phyloP scores from a whole-genome alignment of 148 eudicot species.

The Hydrangea macrophylla region DNA sequence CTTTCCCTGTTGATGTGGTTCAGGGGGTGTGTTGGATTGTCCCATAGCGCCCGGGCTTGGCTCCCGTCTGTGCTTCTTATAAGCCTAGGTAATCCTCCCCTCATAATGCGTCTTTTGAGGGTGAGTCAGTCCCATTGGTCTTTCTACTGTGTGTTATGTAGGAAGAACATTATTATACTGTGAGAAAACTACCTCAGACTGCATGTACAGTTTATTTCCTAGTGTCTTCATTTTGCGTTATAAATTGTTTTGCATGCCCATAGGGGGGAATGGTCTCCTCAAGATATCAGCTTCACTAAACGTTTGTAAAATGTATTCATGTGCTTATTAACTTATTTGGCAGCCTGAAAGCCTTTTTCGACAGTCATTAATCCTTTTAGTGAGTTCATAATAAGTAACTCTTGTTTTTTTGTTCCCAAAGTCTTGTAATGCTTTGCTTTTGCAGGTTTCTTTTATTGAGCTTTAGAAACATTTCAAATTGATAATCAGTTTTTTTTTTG shows the following conservation, averaged over 20 bases:
- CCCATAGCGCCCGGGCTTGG: too few relatives aligned
- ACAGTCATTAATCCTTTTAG: background rate
- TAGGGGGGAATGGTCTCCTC: too few relatives aligned
- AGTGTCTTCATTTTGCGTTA: background rate
- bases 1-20: too few relatives aligned
- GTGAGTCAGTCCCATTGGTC: too few relatives aligned
- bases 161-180: background rate
- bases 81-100: too few relatives aligned
- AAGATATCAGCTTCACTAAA: too few relatives aligned
- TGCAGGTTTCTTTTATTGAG: background rate
- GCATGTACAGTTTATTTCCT: background rate
- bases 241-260: background rate
- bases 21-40: too few relatives aligned
- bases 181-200: background rate
- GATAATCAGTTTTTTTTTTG: background rate
- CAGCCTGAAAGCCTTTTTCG: background rate
- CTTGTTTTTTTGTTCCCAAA: background rate
- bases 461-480: background rate
- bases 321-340: background rate
- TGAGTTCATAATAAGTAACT: background rate
- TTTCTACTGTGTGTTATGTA: background rate
- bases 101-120: too few relatives aligned
- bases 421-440: background rate
- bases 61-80: too few relatives aligned
- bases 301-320: too few relatives aligned